A percentile compares a stretch with the other conserved stretches of the same genome.
phyloP scores from a whole-genome alignment of 352 stramenopile species.

The Pythium periplocum region DNA sequence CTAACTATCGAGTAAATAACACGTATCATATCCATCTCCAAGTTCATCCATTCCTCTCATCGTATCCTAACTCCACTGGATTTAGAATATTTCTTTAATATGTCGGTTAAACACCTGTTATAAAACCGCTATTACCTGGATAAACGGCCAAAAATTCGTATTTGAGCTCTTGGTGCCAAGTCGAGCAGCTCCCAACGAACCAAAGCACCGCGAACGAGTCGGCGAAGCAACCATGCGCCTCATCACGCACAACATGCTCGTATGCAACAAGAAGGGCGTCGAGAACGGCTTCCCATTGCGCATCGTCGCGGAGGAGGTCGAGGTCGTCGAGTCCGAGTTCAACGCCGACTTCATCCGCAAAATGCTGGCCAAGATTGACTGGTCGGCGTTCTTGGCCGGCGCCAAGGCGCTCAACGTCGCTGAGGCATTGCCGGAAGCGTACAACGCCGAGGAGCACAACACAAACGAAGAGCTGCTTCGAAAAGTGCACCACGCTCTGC shows the following conservation, averaged over 20 bases:
- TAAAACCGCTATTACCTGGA: too few species aligned
- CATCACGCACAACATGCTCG: slow-evolving; percentile 94
- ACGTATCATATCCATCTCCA: too few species aligned
- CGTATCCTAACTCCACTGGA: too few species aligned
- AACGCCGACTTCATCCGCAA: slow-evolving; percentile 82
- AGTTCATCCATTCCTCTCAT: too few species aligned
- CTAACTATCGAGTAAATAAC: slow-evolving; percentile 12
- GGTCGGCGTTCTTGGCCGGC: slow-evolving; percentile 74
- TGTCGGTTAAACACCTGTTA: too few species aligned
- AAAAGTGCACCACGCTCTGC: slow-evolving; percentile 86
- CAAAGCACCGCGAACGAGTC: too few species aligned
- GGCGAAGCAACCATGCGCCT: slow-evolving; percentile 60
- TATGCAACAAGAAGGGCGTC: slow-evolving; percentile 93
- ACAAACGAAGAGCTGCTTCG: slow-evolving; percentile 70
- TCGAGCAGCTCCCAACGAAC: too few species aligned
- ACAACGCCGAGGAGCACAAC: slow-evolving; percentile 30
- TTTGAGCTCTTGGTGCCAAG: too few species aligned
- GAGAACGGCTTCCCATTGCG: slow-evolving; percentile 88
- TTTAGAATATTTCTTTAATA: too few species aligned
- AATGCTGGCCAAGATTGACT: slow-evolving; percentile 90
- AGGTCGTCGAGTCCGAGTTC: slow-evolving; percentile 83
- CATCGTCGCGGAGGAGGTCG: slow-evolving; percentile 79
- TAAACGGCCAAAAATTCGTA: too few species aligned
- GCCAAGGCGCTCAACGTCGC: slow-evolving; percentile 65
- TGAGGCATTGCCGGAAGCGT: slow-evolving; percentile 59